Percentiles rank a stretch among this genome's conserved stretches.
phyloP scores from a whole-genome alignment of 179 eudicot genomes.

The Actinidia chinensis region DNA sequence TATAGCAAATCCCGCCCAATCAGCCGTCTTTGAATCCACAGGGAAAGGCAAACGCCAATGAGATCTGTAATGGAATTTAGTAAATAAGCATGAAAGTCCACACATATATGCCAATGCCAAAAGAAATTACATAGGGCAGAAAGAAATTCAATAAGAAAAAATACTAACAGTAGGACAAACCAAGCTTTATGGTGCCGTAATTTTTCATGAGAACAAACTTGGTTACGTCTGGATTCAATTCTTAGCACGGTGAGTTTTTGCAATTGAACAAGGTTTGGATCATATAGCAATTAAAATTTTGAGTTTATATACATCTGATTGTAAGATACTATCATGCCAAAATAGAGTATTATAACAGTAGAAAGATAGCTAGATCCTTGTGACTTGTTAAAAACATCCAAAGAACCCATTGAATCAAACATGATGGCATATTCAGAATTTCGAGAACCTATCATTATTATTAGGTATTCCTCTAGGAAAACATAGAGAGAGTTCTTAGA shows the following conservation, averaged over 20 bases:
- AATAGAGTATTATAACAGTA: background rate
- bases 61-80: constrained; percentile 9
- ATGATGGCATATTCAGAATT: background rate
- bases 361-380: background rate
- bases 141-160: background rate
- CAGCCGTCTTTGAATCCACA: background rate
- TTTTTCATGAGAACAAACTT: background rate
- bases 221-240: background rate
- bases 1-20: background rate
- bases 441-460: background rate
- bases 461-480: background rate
- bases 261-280: background rate
- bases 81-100: background rate
- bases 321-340: background rate
- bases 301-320: background rate
- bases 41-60: background rate
- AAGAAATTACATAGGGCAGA: background rate
- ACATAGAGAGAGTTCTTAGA: background rate
- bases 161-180: background rate
- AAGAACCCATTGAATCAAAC: background rate
- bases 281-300: background rate
- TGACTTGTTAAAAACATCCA: background rate
- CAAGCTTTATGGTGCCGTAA: background rate
- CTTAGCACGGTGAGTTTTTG: background rate
- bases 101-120: background rate